Conservation (phyloP, 2,329 filamentous ascomycete genomes). For the Phyllosticta capitalensis region DNA sequence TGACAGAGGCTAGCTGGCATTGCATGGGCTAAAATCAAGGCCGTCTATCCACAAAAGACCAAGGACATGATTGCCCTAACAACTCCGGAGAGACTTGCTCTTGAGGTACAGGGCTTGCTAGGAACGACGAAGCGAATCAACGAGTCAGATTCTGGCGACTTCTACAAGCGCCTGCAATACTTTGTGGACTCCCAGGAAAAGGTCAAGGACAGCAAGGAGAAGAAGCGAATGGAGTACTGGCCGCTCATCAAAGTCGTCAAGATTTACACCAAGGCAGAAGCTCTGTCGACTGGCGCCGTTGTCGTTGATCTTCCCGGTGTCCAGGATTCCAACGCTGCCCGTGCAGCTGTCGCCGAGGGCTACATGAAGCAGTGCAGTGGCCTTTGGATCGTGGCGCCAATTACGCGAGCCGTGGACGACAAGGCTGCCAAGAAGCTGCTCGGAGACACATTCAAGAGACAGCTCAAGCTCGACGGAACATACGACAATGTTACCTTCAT, state of each 20-base stretch:
- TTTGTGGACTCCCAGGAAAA: constrained; percentile 51
- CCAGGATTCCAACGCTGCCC: constrained; percentile 51
- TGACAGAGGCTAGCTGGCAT: constrained; percentile 26
- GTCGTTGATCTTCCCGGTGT: constrained; percentile 52
- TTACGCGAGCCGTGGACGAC: constrained; percentile 51
- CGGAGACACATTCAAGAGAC: constrained; percentile 47
- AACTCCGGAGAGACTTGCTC: constrained; percentile 19
- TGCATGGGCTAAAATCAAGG: constrained; percentile 43
- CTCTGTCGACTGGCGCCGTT: constrained; percentile 44
- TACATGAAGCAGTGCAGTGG: constrained; percentile 54
- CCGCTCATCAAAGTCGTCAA: constrained; percentile 46
- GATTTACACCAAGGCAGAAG: constrained; percentile 42
- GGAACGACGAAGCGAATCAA: constrained; percentile 36
- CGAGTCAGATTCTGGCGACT: constrained; percentile 26
- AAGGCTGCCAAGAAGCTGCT: constrained; percentile 49
- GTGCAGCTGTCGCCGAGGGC: constrained; percentile 46
- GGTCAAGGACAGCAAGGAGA: constrained; percentile 22
- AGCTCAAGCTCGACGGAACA: constrained; percentile 50
- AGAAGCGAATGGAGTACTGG: constrained; percentile 33
- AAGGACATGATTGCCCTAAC: constrained; percentile 31
- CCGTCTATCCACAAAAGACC: constrained; percentile 37
- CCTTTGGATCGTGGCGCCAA: constrained; percentile 54
- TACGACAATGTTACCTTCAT: constrained; percentile 50
- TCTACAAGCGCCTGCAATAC: constrained; percentile 38
- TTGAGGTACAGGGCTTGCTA: constrained; percentile 30